Evolutionary conservation across 2,329 filamentous ascomycete species (phyloP).

Genomic region (Aspergillus sclerotialis): DNA sequence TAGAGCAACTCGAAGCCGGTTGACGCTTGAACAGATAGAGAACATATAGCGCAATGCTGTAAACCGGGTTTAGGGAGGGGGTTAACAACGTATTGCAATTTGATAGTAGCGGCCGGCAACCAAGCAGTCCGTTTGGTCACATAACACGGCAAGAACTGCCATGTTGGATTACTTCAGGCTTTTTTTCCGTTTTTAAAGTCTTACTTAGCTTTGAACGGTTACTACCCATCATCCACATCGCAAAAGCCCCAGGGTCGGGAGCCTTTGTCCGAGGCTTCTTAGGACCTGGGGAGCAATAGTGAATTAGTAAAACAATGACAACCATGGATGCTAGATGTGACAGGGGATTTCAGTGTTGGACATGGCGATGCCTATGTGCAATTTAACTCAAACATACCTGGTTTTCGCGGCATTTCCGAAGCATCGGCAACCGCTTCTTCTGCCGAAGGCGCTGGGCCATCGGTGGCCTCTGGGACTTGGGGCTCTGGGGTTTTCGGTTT

Average conservation of each 20-base stretch:
- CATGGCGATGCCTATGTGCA: too few species aligned
- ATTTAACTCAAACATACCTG: slow-evolving; percentile 20
- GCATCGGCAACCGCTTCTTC: slow-evolving; percentile 7
- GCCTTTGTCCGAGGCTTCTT: slow-evolving; percentile 26
- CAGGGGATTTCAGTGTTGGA: too few species aligned
- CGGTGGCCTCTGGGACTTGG: slow-evolving; percentile 16
- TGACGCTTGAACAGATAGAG: slow-evolving; percentile 2
- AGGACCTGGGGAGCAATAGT: slow-evolving; percentile 11
- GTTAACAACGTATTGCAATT: too few species aligned
- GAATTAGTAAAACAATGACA: slow-evolving; percentile 2
- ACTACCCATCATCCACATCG: slow-evolving; percentile 39
- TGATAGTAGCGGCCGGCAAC: slow-evolving; percentile 3
- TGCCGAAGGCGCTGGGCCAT: slow-evolving; percentile 10
- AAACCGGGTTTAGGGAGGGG: too few species aligned
- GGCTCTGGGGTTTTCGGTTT: slow-evolving; percentile 37
- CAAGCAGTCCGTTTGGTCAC: slow-evolving; percentile 13
- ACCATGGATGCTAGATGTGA: not conserved
- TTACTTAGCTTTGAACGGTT: slow-evolving; percentile 21
- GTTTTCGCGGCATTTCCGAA: slow-evolving; percentile 24
- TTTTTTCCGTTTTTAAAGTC: slow-evolving; percentile 42
- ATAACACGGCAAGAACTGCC: slow-evolving; percentile 22
- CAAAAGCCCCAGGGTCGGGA: slow-evolving; percentile 29
- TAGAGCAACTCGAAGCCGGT: slow-evolving; percentile 10
- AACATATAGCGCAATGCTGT: slow-evolving; percentile 2
- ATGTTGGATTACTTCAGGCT: slow-evolving; percentile 30